Percentiles rank a stretch among this genome's conserved stretches.
Conservation (phyloP, 2,329 filamentous ascomycete species). For the Cadophora sp. region DNA sequence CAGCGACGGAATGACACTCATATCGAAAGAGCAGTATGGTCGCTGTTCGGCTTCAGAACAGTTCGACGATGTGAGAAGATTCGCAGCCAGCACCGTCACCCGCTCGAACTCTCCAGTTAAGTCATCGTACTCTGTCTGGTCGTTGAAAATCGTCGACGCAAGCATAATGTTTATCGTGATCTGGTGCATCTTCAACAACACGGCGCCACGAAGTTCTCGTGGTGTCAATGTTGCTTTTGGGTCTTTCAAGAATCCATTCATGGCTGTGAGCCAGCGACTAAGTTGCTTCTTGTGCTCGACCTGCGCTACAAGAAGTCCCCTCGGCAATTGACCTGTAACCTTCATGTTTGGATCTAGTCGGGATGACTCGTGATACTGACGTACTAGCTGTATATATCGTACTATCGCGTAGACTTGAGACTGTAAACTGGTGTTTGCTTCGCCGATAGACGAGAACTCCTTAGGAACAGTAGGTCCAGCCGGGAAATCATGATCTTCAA, state of each 20-base stretch:
- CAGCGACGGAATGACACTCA: constrained; percentile 68
- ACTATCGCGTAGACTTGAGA: not conserved
- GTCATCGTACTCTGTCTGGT: constrained; percentile 59
- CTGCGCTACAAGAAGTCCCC: not conserved
- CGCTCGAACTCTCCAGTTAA: constrained; percentile 58
- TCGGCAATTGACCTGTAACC: not conserved
- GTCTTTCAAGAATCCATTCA: constrained; percentile 11
- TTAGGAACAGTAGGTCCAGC: not conserved
- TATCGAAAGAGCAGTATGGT: constrained; percentile 61
- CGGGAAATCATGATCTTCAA: not conserved
- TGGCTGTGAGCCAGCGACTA: constrained; percentile 2
- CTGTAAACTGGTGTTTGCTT: constrained; percentile 13
- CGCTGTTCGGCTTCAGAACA: not conserved
- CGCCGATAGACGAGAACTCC: not conserved
- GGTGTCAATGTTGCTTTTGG: not conserved
- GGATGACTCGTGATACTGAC: constrained; percentile 4
- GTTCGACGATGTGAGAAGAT: constrained; percentile 15
- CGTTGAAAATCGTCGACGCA: constrained; percentile 15
- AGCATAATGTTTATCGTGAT: constrained; percentile 11
- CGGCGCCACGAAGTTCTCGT: constrained; percentile 1
- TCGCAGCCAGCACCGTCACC: constrained; percentile 59
- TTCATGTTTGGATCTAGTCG: not conserved
- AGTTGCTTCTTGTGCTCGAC: constrained; percentile 10
- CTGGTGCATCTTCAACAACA: constrained; percentile 13
- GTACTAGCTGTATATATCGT: constrained; percentile 2